Evolutionary conservation across 140 eudicot species (phyloP), one percentile per base, ranked within the genome.

Genomic region (Cichorium intybus): DNA sequence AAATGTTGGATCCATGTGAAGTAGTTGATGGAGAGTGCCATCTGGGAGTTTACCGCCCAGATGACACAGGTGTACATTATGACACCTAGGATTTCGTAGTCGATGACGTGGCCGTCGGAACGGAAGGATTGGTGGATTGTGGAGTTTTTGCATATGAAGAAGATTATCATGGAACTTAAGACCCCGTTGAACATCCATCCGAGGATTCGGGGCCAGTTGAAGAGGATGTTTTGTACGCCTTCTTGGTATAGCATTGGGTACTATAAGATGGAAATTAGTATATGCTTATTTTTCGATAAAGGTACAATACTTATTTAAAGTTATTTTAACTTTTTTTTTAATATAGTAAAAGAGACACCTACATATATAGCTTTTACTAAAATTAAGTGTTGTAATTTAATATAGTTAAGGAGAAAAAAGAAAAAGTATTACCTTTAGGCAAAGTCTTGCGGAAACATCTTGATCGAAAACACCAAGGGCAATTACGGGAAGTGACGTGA

Each of bases 401-500:
- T 34, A 34, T n/a, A 34, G 41, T 34, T 0, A 34, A 39, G 12
- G 12, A 39, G 0, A 12, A 39, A 12, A 0, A 37, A n/a, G n/a
- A 28, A 28, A 39, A 39, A 29, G 4, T 12, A 21, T 69, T 78
- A 89, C 99, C 99, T 94, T 84, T 17, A 94, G 85, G 73, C 97
- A 94, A 46, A 89, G 83, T 24, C 85, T 85, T 31, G 99, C 95
- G 60, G 99, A 89, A 24, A 94, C 95, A 68, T 94, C 99, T 62
- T 94, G 97, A 74, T 94, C 99, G 8, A 94, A 89, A 67, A 94
- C 97, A 62, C 99, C 99, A 43, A 94, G 97, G 24, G 99, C 99
- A 58, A 94, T 89, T 70, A 94, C 99, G 21, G 99, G 99, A 73
- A 94, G 99, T 15, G 99, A 89, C 52, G 99, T 94, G 89, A 94